Base-by-base conservation (phyloP, 2,329 filamentous ascomycete genomes). In the Claviceps digitariae region DNA sequence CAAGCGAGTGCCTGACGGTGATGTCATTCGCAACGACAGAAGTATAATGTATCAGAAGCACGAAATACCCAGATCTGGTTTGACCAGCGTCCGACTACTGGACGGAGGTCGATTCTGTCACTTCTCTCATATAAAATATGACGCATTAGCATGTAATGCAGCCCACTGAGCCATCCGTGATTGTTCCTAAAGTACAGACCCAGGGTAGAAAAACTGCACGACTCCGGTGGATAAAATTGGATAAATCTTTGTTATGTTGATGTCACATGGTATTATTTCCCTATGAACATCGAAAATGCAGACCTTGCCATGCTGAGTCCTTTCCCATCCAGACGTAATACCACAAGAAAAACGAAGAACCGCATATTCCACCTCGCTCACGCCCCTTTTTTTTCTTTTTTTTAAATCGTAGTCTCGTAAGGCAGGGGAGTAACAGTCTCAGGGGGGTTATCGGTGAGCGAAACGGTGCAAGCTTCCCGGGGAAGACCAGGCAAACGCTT, bases 321-420 rank as follows among this genome's bases (percentile, higher is more conserved):
- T 68, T 69, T 69, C 66, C 68, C 68, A 67, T 67, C 68, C 68
- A 62, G 66, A 68, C 66, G 62, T 63, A 71, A 68, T 66, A 70
- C 67, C 68, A 63, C 67, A 69, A 69, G 63, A 65, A 69, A 66
- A 67, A 36, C 66, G 59, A 68, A 67, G 61, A 64, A 64, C 62
- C 54, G 50, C 50, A 53, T 40, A 53, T 23, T 45, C 43, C 27
- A 27, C 34, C 52, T 48, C 57, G 55, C 50, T 57, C 57, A 60
- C 52, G 51, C 60, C 17, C 12, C 9, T n/a, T 29, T n/a, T n/a
- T 29, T 29, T 25, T 46, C 29, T 36, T 23, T 36, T 10, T 64
- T 69, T 83, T 93, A 98, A 75, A 98, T 97, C 70, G 88, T 91
- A 67, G 93, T 98, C 82, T 97, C 93, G 84, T 97, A 98, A 68